These are phyloP conservation scores for Cystofilobasidium ferigula DNA, from an alignment of 768 basidiomycete species.

Conservation along the genomic window DNA sequence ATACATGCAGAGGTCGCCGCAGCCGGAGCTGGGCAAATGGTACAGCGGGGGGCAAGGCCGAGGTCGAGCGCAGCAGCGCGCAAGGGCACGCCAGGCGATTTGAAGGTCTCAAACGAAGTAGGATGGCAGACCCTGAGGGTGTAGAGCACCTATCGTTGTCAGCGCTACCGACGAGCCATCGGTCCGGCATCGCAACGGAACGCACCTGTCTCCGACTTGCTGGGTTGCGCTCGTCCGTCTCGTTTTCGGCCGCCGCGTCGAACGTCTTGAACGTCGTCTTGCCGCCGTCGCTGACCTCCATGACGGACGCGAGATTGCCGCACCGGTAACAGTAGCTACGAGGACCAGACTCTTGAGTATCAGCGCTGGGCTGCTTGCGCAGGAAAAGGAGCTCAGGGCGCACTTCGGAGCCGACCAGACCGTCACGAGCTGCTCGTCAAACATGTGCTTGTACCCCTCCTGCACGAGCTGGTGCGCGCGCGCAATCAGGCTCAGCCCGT, in stretches of 20 bases:
- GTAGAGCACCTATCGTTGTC: too few relatives aligned
- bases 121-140: constrained; percentile 17
- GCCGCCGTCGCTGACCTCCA: constrained; percentile 64
- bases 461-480: constrained; percentile 94
- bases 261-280: constrained; percentile 66
- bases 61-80: not conserved
- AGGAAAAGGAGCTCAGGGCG: not conserved
- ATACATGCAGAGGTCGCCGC: not conserved
- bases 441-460: constrained; percentile 54
- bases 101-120: constrained; percentile 15
- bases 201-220: constrained; percentile 58
- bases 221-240: constrained; percentile 67
- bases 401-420: constrained; percentile 76
- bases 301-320: constrained; percentile 82
- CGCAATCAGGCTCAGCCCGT: constrained; percentile 74
- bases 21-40: too few relatives aligned
- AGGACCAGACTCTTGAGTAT: not conserved
- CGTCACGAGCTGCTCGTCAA: constrained; percentile 51
- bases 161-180: not conserved
- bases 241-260: constrained; percentile 78
- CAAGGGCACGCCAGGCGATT: not conserved
- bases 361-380: not conserved
- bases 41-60: not conserved
- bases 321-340: constrained; percentile 43
- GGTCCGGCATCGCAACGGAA: constrained; percentile 1